Evolutionary conservation across 345 rosid genomes (phyloP), one percentile per base, ranked within the genome.

Genomic region (Sapria himalayana): DNA sequence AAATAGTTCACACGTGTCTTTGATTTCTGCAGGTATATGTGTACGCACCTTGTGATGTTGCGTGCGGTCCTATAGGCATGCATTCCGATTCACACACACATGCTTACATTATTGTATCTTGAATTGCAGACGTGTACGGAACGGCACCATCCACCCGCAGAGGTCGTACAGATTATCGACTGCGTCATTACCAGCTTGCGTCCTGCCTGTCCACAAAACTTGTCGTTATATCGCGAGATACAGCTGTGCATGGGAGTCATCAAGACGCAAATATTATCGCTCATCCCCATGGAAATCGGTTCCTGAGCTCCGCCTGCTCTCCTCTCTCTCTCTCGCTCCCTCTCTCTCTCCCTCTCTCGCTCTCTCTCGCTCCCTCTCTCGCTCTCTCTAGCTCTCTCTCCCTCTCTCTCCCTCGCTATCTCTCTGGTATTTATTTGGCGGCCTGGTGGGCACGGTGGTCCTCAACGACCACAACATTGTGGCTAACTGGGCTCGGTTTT

Each of bases 131-230:
- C 69, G 22, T 91, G 92, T 54, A 73, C 96, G 0, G 89, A 84
- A 51, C 64, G 85, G 37, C 99, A 72, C 44, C 73, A 64, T 46
- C 92, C 92, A 6, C 99, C 95, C 2, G 60, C 80, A 1, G 85
- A 91, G n/a, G 81, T 84, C 63, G 96, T 85, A n/a, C 81, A 73
- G 67, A 78, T 84, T 48, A 74, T 91, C 15, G 93, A 91, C 40
- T 63, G 67, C 19, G 92, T 93, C 7, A 67, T 75, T 37, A 59
- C 81, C 33, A 75, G 79, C 66, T 54, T 91, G 74, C 80, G 66
- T 32, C 99, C 99, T 14, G 54, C 67, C 55, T 74, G 85, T 43
- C 56, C 81, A 1, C 80, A 84, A 65, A 91, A 84, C 64, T 59
- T 70, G 57, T 70, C 94, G 0, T 61, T 91, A 39, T 84, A 75